phyloP scores from a whole-genome alignment of 2,329 filamentous ascomycete genomes.

The Tolypocladium tundrense region DNA sequence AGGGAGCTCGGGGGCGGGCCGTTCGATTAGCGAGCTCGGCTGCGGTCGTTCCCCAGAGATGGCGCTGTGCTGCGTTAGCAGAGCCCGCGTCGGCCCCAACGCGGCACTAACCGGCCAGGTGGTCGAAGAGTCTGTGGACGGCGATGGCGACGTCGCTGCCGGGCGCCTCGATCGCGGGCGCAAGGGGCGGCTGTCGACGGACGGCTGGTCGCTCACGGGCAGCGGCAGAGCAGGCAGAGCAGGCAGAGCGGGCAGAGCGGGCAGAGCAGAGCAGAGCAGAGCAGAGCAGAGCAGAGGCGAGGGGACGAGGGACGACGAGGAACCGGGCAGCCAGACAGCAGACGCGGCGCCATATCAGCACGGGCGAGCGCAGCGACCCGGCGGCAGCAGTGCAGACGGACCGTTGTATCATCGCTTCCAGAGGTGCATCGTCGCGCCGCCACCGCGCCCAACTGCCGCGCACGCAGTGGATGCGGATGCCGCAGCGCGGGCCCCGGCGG shows the following conservation, averaged over 20 bases:
- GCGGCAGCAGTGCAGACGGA: not conserved
- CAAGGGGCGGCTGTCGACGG: not conserved
- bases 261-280: not conserved
- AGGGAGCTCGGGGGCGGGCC: not conserved
- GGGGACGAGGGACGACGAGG: not conserved
- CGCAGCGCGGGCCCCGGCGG: too few relatives aligned
- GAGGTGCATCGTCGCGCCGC: too few relatives aligned
- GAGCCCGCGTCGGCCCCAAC: too few relatives aligned
- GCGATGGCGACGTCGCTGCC: too few relatives aligned
- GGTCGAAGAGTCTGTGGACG: too few relatives aligned
- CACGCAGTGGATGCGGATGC: too few relatives aligned
- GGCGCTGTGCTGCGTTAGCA: too few relatives aligned
- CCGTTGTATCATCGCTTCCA: too few relatives aligned
- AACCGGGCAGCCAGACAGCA: not conserved
- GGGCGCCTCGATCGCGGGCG: too few relatives aligned
- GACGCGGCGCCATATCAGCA: not conserved
- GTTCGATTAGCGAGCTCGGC: not conserved
- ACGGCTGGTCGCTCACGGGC: not conserved
- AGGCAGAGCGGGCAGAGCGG: too few relatives aligned
- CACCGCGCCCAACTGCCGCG: too few relatives aligned
- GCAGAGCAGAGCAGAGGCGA: not conserved
- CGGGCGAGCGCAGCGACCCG: not conserved
- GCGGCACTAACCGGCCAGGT: too few relatives aligned
- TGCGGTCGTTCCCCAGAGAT: not conserved
- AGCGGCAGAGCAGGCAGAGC: not conserved